Percentiles rank a stretch among this genome's conserved stretches.
Conservation (phyloP, 306 rosid genomes). For the Glycine tomentella region DNA sequence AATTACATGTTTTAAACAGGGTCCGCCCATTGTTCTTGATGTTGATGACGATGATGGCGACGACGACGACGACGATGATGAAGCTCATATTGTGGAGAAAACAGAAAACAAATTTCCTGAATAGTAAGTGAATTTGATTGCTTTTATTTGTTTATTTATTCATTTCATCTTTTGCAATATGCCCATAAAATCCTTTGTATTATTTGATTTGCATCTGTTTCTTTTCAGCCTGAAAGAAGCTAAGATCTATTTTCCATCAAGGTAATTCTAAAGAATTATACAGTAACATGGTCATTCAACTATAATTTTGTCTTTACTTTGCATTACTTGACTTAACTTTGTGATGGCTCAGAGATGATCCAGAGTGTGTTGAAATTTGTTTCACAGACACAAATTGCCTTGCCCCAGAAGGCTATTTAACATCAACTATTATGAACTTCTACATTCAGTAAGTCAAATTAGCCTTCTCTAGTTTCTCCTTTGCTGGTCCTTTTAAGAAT, state of each 20-base stretch:
- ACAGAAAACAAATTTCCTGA: constrained; percentile 58
- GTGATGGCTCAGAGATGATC: constrained; percentile 79
- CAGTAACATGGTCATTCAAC: constrained; percentile 33
- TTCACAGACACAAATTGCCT: constrained; percentile 77
- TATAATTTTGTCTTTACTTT: neutral
- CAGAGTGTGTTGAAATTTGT: constrained; percentile 79
- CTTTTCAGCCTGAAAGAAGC: constrained; percentile 77
- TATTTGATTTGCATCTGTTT: constrained; percentile 34
- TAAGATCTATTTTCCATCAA: constrained; percentile 84
- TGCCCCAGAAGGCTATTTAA: constrained; percentile 76
- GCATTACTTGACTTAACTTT: constrained; percentile 39
- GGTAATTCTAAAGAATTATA: constrained; percentile 58
- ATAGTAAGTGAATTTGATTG: constrained; percentile 56
- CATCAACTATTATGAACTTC: constrained; percentile 92
- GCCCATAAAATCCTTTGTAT: constrained; percentile 35
- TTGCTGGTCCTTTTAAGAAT: neutral
- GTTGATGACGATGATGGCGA: constrained; percentile 65
- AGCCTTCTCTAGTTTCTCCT: neutral
- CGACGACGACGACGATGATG: constrained; percentile 55
- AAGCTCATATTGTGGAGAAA: constrained; percentile 50
- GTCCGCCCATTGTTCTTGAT: constrained; percentile 70
- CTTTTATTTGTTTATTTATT: constrained; percentile 14
- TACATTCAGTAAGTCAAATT: constrained; percentile 74
- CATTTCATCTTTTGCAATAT: constrained; percentile 34
- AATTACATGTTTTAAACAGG: constrained; percentile 54